phyloP scores from a whole-genome alignment of 306 rosid genomes.

The Lathyrus tuberosus region DNA sequence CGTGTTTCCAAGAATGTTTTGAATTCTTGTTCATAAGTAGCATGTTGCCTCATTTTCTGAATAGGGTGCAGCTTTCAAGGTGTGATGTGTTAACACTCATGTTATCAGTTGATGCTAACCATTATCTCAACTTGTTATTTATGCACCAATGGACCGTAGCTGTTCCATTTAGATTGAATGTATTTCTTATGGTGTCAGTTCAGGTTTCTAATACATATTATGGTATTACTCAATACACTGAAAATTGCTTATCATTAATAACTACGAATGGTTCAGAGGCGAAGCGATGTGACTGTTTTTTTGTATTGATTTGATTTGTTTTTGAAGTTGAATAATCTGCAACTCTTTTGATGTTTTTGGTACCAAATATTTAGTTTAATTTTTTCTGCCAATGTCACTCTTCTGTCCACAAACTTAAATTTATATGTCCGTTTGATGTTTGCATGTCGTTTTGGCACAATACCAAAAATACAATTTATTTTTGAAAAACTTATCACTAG shows the following conservation, averaged over 20 bases:
- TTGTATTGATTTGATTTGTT: neutral
- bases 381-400: constrained; percentile 22
- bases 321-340: neutral
- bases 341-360: constrained; percentile 1
- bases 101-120: constrained; percentile 4
- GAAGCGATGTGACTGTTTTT: constrained; percentile 13
- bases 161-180: constrained; percentile 5
- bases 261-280: constrained; percentile 2
- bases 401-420: constrained; percentile 13
- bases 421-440: neutral
- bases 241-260: neutral
- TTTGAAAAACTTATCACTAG: neutral
- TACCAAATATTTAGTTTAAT: constrained; percentile 5
- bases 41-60: constrained; percentile 25
- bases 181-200: constrained; percentile 1
- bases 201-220: neutral
- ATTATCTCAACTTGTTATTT: constrained; percentile 1
- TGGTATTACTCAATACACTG: constrained; percentile 19
- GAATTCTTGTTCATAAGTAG: constrained; percentile 26
- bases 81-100: neutral
- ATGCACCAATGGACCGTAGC: neutral
- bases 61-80: constrained; percentile 8
- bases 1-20: constrained; percentile 17
- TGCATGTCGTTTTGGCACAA: constrained; percentile 7
- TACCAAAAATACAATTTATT: constrained; percentile 10